A percentile compares a stretch with the other conserved stretches of the same genome.
These are phyloP conservation scores for Tetraselmis chui DNA, from an alignment of 139 green algal genomes.

Conservation along the genomic window DNA sequence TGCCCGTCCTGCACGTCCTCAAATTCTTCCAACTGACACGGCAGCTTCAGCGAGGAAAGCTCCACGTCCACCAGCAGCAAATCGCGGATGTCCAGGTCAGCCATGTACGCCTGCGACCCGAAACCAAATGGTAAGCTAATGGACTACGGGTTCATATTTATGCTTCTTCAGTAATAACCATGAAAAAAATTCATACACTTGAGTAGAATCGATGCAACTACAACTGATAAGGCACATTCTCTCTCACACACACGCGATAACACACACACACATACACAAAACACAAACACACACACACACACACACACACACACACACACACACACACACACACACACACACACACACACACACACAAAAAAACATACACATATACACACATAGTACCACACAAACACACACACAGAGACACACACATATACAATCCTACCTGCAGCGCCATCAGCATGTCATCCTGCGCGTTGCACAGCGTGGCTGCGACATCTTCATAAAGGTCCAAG, in stretches of 20 bases:
- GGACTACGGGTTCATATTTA: background rate
- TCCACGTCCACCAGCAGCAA: constrained; percentile 29
- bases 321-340: no score
- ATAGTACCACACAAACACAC: no score
- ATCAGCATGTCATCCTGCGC: background rate
- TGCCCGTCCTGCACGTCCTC: constrained; percentile 37
- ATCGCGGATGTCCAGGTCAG: constrained; percentile 6
- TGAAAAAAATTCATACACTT: constrained; percentile 20
- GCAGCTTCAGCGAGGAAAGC: constrained; percentile 31
- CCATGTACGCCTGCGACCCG: background rate
- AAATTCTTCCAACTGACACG: constrained; percentile 38
- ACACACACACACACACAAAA: no score
- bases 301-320: constrained; percentile 5
- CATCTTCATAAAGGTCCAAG: background rate
- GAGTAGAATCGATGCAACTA: constrained; percentile 4
- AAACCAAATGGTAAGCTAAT: background rate
- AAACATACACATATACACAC: no score
- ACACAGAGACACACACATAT: no score
- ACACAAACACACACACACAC: no score
- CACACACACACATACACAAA: no score
- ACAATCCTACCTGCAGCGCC: background rate
- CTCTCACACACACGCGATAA: no score
- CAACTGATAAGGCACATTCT: background rate
- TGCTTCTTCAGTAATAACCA: constrained; percentile 4
- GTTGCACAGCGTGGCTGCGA: background rate